These are phyloP conservation scores for Pelargonium citronellum DNA, from an alignment of 441 rosid genomes.

Conservation along the genomic window DNA sequence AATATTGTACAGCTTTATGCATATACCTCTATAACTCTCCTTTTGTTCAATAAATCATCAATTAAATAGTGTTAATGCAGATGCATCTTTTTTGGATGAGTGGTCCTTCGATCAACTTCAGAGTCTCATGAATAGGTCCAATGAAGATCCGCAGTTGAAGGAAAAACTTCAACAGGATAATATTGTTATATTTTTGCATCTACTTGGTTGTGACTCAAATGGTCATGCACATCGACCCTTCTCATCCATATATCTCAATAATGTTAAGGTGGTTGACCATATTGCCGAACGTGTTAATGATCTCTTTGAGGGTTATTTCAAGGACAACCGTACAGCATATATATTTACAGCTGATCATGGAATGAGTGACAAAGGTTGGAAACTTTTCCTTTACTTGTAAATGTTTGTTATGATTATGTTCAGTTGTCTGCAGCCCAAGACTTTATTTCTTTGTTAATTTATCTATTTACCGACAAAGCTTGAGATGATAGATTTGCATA, in stretches of 20 bases:
- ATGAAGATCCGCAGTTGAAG: slow-evolving; percentile 63
- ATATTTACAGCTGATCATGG: slow-evolving; percentile 96
- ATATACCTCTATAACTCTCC: slow-evolving; percentile 17
- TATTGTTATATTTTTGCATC: slow-evolving; percentile 79
- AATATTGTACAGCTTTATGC: not conserved
- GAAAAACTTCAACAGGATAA: slow-evolving; percentile 74
- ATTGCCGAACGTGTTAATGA: slow-evolving; percentile 73
- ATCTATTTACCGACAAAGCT: not conserved
- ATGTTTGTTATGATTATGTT: not conserved
- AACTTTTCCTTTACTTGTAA: slow-evolving; percentile 5
- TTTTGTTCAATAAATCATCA: slow-evolving; percentile 26
- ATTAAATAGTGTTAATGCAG: slow-evolving; percentile 49
- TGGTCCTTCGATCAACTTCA: slow-evolving; percentile 97
- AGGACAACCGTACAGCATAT: slow-evolving; percentile 84
- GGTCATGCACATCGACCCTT: slow-evolving; percentile 98
- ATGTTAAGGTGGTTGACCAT: slow-evolving; percentile 88
- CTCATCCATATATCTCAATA: slow-evolving; percentile 89
- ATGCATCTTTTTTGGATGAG: slow-evolving; percentile 98
- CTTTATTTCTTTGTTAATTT: not conserved
- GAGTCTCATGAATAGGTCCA: slow-evolving; percentile 81
- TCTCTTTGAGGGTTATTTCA: slow-evolving; percentile 76
- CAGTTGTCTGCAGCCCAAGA: not conserved
- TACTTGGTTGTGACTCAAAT: slow-evolving; percentile 97
- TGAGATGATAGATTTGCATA: not conserved
- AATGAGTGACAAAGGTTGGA: slow-evolving; percentile 92